Evolutionary conservation across 768 basidiomycete species (phyloP).

Genomic region (Tylopilus plumbeoviolaceoides): DNA sequence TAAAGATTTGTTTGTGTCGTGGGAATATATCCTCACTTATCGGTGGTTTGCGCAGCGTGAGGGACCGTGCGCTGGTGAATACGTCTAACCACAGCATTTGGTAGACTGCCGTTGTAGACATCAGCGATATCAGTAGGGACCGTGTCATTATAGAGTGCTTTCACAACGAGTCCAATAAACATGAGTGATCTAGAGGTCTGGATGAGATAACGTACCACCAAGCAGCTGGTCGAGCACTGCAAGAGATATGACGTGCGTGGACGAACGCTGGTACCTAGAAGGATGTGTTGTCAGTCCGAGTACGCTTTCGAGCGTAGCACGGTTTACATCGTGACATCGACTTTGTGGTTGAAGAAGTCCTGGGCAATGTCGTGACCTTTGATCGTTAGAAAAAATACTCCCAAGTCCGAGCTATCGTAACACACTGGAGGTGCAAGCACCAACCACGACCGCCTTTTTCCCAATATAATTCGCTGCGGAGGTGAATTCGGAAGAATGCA

Average conservation of each 20-base stretch:
- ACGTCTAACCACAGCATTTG: constrained; percentile 10
- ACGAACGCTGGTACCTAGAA: constrained; percentile 2
- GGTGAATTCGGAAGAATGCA: constrained; percentile 53
- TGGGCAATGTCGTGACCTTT: constrained; percentile 37
- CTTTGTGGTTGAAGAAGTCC: constrained; percentile 29
- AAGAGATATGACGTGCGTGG: not conserved
- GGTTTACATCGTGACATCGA: constrained; percentile 29
- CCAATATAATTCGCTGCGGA: constrained; percentile 46
- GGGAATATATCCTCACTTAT: constrained; percentile 19
- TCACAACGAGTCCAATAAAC: not conserved
- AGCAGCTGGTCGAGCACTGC: not conserved
- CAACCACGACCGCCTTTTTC: constrained; percentile 66
- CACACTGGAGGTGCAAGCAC: constrained; percentile 62
- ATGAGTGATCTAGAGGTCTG: no score
- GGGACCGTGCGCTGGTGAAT: constrained; percentile 21
- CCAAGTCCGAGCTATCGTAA: not conserved
- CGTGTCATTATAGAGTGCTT: not conserved
- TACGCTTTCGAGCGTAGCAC: not conserved
- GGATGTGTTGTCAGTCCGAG: not conserved
- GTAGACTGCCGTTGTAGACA: constrained; percentile 13
- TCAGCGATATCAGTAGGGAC: constrained; percentile 24
- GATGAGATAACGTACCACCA: not conserved
- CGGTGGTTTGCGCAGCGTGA: constrained; percentile 18
- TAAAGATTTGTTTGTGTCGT: not conserved
- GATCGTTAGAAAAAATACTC: constrained; percentile 7